Evolutionary conservation across 257 asterid species (phyloP), one percentile per base, ranked within the genome.

Genomic region (Ocimum tenuiflorum): DNA sequence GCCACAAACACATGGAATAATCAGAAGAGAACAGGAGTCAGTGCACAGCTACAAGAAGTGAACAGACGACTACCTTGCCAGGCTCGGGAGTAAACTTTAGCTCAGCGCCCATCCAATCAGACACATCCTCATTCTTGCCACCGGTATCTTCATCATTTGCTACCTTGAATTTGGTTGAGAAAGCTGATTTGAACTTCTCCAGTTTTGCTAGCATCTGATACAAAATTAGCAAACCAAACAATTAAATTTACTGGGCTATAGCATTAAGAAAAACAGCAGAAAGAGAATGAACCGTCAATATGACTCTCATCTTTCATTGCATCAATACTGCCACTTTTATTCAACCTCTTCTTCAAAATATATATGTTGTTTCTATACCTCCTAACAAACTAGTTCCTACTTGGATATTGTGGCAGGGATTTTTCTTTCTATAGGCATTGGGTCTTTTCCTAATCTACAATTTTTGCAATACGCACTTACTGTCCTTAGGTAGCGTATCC

Each of bases 81-180:
- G 75, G 73, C 74, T 90, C 99, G 20, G 84, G 84, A 71, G 87
- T 79, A 82, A 94, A 94, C 75, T 85, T 74, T 60, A 94, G 81
- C 63, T 56, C 64, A 55, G 55, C 79, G 29, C 78, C 80, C 83
- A 77, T 81, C 99, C 97, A 90, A 62, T 77, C 83, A 39, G 88
- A 75, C 56, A 65, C 39, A 66, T 84, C 88, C 60, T 77, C 95
- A 56, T 77, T 82, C 73, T 82, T 78, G 69, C 43, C 78, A 20
- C 72, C 82, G 31, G 63, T 67, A 35, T 49, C 54, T 67, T 70
- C 90, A 77, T 61, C 73, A 57, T 54, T 73, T 47, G 85, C 60
- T 52, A 55, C 81, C 46, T 65, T 69, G 52, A 81, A 67, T 69
- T 82, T 82, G 72, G 86, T 65, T 64, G 83, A 78, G 60, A 87